Evolutionary conservation across 2,329 filamentous ascomycete species (phyloP).

Genomic region (Aquanectria penicillioides): DNA sequence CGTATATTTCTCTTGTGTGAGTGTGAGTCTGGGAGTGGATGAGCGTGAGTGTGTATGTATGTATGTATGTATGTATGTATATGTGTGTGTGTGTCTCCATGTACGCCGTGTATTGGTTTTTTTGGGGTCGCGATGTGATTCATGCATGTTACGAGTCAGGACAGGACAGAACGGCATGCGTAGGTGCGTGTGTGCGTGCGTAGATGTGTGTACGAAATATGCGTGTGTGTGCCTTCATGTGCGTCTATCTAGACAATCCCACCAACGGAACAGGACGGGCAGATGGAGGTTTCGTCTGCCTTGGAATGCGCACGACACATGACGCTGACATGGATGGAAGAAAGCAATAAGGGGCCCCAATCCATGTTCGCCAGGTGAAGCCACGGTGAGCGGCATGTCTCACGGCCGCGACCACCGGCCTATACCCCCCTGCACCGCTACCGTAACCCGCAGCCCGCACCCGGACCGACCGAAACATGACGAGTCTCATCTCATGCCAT

Average conservation of each 20-base stretch:
- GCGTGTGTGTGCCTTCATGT: conserved; percentile 20
- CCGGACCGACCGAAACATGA: conserved; percentile 1
- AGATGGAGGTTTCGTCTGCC: conserved; percentile 9
- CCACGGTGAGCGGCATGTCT: conserved; percentile 14
- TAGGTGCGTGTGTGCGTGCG: background rate
- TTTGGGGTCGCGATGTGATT: conserved; percentile 35
- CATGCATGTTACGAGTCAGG: conserved; percentile 41
- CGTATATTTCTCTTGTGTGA: no score
- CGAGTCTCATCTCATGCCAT: background rate
- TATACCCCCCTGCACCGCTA: background rate
- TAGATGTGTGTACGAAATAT: background rate
- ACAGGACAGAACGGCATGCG: conserved; percentile 5
- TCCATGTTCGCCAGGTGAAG: background rate
- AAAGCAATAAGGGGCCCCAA: background rate
- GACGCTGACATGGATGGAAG: conserved; percentile 25
- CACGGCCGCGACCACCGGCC: conserved; percentile 2
- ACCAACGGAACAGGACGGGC: background rate
- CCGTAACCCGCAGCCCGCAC: background rate
- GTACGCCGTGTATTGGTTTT: background rate
- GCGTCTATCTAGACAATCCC: conserved; percentile 4
- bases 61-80: no score
- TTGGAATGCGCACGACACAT: conserved; percentile 11
- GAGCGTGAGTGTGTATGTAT: no score
- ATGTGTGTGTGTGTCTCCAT: conserved; percentile 24
- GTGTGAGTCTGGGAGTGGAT: no score